These are phyloP conservation scores for Fistulifera solaris DNA, from an alignment of 108 stramenopile species.

Conservation along the genomic window DNA sequence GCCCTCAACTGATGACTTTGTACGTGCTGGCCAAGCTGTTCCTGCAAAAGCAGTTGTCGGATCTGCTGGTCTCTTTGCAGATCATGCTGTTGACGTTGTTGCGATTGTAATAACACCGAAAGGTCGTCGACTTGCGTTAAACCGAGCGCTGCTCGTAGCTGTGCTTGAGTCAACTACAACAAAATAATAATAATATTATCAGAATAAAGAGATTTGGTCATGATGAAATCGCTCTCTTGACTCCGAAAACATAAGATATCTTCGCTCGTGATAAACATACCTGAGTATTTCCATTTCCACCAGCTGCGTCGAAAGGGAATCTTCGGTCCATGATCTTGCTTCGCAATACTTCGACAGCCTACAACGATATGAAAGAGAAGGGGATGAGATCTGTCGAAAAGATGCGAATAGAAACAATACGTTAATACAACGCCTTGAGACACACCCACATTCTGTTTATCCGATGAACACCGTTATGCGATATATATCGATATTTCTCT, in stretches of 20 bases:
- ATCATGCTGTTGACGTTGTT: slow-evolving; percentile 32
- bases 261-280: too few relatives aligned
- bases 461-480: too few relatives aligned
- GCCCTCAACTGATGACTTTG: slow-evolving; percentile 27
- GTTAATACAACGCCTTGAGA: too few relatives aligned
- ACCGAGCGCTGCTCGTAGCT: slow-evolving; percentile 37
- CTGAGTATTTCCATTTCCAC: slow-evolving; percentile 16
- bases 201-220: background rate
- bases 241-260: too few relatives aligned
- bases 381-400: too few relatives aligned
- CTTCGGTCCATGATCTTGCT: slow-evolving; percentile 23
- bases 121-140: slow-evolving; percentile 22
- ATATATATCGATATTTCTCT: too few relatives aligned
- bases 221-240: background rate
- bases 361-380: background rate
- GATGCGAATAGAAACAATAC: too few relatives aligned
- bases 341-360: background rate
- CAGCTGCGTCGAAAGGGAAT: slow-evolving; percentile 27
- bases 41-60: slow-evolving; percentile 35
- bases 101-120: slow-evolving; percentile 13
- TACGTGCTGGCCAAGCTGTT: slow-evolving; percentile 35
- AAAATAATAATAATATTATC: background rate
- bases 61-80: slow-evolving; percentile 33
- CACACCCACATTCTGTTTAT: too few relatives aligned
- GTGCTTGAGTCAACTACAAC: slow-evolving; percentile 14